These are phyloP conservation scores for Hansfordia pulvinata DNA, from an alignment of 2,329 filamentous ascomycete species.

Conservation along the genomic window DNA sequence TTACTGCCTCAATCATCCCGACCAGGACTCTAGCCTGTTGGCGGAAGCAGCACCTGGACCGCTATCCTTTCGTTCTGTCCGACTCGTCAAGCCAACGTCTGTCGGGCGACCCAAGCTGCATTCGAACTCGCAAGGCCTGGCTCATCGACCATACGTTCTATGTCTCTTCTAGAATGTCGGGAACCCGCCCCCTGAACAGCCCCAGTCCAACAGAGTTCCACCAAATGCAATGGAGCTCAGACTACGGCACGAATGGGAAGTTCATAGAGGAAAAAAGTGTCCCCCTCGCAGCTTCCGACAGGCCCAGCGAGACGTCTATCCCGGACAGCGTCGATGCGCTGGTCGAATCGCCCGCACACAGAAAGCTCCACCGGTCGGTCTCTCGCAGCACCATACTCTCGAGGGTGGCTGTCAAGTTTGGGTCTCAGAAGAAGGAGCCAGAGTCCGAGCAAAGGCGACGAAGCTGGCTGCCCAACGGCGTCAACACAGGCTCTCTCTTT, in stretches of 20 bases:
- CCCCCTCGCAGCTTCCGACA: slow-evolving; percentile 7
- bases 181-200: slow-evolving; percentile 21
- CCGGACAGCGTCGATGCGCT: too few species aligned
- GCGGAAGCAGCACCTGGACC: slow-evolving; percentile 20
- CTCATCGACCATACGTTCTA: slow-evolving; percentile 28
- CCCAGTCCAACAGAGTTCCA: slow-evolving; percentile 24
- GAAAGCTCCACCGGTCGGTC: slow-evolving; percentile 8
- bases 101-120: slow-evolving; percentile 17
- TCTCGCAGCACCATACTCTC: slow-evolving; percentile 10
- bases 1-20: slow-evolving; percentile 25
- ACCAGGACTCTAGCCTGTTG: slow-evolving; percentile 21
- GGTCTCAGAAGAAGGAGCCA: slow-evolving; percentile 7
- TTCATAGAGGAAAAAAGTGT: slow-evolving; percentile 20
- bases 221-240: slow-evolving; percentile 24
- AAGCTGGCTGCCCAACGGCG: slow-evolving; percentile 17
- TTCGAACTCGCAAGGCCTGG: slow-evolving; percentile 25
- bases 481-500: slow-evolving; percentile 4
- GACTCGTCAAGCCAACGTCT: slow-evolving; percentile 18
- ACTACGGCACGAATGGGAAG: slow-evolving; percentile 14
- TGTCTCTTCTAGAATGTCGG: slow-evolving; percentile 21
- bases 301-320: too few species aligned
- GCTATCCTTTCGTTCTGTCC: slow-evolving; percentile 25
- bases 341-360: too few species aligned
- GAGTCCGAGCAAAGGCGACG: slow-evolving; percentile 11
- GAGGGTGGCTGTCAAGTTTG: slow-evolving; percentile 8